These are phyloP conservation scores for Penicillium tannophilum DNA, from an alignment of 495 filamentous ascomycete genomes.

Conservation along the genomic window DNA sequence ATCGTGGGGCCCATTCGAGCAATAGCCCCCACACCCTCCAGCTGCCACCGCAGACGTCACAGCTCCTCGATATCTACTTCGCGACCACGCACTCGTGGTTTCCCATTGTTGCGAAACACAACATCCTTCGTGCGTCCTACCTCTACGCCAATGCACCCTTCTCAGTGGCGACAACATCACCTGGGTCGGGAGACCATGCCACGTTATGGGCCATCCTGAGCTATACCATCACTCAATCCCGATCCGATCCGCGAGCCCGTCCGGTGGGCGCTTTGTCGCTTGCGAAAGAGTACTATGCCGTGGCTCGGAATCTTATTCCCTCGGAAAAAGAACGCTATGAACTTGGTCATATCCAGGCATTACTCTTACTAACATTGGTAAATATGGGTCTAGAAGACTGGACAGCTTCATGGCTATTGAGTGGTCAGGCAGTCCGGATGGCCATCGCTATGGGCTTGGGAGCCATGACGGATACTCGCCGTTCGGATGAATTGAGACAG, in stretches of 20 bases:
- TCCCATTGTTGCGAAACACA: slow-evolving; percentile 71
- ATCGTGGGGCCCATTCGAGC: slow-evolving; percentile 13
- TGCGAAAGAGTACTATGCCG: slow-evolving; percentile 53
- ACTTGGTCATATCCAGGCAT: slow-evolving; percentile 63
- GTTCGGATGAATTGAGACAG: slow-evolving; percentile 44
- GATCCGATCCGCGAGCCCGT: slow-evolving; percentile 26
- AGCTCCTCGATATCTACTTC: slow-evolving; percentile 71
- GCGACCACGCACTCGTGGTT: slow-evolving; percentile 74
- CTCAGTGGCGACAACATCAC: slow-evolving; percentile 38
- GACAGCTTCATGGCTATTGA: slow-evolving; percentile 60
- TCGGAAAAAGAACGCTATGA: slow-evolving; percentile 58
- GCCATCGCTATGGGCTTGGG: slow-evolving; percentile 52
- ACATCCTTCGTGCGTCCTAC: slow-evolving; percentile 57
- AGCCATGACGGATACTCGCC: slow-evolving; percentile 29
- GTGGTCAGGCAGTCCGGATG: slow-evolving; percentile 63
- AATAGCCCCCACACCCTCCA: slow-evolving; percentile 32
- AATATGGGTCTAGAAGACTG: slow-evolving; percentile 58
- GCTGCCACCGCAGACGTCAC: slow-evolving; percentile 63
- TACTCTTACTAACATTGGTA: slow-evolving; percentile 61
- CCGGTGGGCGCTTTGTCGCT: slow-evolving; percentile 23
- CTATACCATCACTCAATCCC: slow-evolving; percentile 52
- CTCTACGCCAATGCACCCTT: slow-evolving; percentile 51
- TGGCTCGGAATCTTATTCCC: slow-evolving; percentile 62
- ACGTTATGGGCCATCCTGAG: slow-evolving; percentile 66
- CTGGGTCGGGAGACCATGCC: slow-evolving; percentile 60